A percentile compares a stretch with the other conserved stretches of the same genome.
Evolutionary conservation across 2,329 filamentous ascomycete genomes (phyloP).

Genomic region (Exophiala mesophila): DNA sequence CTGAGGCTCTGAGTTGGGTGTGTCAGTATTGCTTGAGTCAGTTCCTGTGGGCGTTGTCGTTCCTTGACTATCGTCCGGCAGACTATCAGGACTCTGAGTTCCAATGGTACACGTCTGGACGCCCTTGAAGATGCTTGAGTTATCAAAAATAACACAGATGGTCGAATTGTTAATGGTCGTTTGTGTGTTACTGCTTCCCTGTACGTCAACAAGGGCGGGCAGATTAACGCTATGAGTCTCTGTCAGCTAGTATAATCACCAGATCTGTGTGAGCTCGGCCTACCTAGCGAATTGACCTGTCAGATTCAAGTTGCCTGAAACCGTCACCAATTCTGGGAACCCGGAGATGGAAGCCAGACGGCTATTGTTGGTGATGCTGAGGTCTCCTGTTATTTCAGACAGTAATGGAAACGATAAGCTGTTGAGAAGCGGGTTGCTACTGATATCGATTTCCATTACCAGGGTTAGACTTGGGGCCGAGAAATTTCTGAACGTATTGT

Average conservation of each 20-base stretch:
- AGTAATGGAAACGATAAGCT: slow-evolving; percentile 74
- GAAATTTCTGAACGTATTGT: slow-evolving; percentile 53
- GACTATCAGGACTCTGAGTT: slow-evolving; percentile 6
- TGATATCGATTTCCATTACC: slow-evolving; percentile 48
- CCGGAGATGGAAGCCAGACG: slow-evolving; percentile 59
- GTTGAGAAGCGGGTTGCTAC: slow-evolving; percentile 51
- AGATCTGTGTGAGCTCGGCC: not conserved
- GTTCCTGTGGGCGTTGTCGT: not conserved
- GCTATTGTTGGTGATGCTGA: slow-evolving; percentile 87
- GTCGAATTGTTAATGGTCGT: slow-evolving; percentile 57
- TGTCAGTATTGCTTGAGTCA: not conserved
- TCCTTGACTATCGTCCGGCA: not conserved
- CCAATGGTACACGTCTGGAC: slow-evolving; percentile 39
- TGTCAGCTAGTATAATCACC: slow-evolving; percentile 12
- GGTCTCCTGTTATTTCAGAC: slow-evolving; percentile 65
- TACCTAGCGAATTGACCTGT: slow-evolving; percentile 66
- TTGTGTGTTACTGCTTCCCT: slow-evolving; percentile 65
- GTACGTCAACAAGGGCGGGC: slow-evolving; percentile 61
- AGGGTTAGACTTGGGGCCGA: slow-evolving; percentile 41
- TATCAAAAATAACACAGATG: slow-evolving; percentile 50
- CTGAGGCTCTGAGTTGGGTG: not conserved
- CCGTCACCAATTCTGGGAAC: slow-evolving; percentile 62
- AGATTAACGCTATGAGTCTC: slow-evolving; percentile 42
- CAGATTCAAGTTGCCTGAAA: slow-evolving; percentile 77
- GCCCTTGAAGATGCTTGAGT: slow-evolving; percentile 43